Percentiles rank a stretch among this genome's conserved stretches.
phyloP scores from a whole-genome alignment of 305 asterid species.

The Plantago rigida region DNA sequence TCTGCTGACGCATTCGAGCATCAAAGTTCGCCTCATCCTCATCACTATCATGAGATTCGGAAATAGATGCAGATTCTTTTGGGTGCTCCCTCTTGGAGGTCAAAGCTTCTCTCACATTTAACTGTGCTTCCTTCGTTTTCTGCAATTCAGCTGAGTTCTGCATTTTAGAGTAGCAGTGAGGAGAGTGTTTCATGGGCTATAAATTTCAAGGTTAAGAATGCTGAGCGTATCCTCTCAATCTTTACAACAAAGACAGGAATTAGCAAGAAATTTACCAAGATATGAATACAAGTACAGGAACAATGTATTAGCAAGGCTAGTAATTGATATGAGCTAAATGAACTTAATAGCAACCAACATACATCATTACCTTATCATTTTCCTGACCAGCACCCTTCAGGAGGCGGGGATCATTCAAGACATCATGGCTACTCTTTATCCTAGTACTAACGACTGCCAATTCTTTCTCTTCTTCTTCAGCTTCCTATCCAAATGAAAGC shows the following conservation, averaged over 20 bases:
- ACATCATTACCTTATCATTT: constrained; percentile 41
- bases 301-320: constrained; percentile 10
- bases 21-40: constrained; percentile 74
- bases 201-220: constrained; percentile 5
- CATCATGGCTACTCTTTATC: constrained; percentile 93
- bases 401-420: constrained; percentile 87
- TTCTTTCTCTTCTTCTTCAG: constrained; percentile 95
- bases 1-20: constrained; percentile 87
- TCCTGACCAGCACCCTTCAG: constrained; percentile 52
- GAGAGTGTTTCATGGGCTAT: constrained; percentile 19
- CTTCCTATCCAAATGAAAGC: constrained; percentile 98
- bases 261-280: constrained; percentile 17
- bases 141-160: constrained; percentile 58
- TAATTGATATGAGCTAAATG: background rate
- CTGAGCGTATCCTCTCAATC: constrained; percentile 8
- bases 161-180: constrained; percentile 29
- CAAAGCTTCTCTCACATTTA: constrained; percentile 73
- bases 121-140: constrained; percentile 50
- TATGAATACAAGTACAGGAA: constrained; percentile 18
- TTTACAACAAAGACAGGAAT: constrained; percentile 11
- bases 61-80: constrained; percentile 40
- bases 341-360: constrained; percentile 16
- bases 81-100: constrained; percentile 58
- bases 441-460: constrained; percentile 47
- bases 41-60: constrained; percentile 59